phyloP scores from a whole-genome alignment of 164 flowering plant species.

The Dillenia suffruticosa region DNA sequence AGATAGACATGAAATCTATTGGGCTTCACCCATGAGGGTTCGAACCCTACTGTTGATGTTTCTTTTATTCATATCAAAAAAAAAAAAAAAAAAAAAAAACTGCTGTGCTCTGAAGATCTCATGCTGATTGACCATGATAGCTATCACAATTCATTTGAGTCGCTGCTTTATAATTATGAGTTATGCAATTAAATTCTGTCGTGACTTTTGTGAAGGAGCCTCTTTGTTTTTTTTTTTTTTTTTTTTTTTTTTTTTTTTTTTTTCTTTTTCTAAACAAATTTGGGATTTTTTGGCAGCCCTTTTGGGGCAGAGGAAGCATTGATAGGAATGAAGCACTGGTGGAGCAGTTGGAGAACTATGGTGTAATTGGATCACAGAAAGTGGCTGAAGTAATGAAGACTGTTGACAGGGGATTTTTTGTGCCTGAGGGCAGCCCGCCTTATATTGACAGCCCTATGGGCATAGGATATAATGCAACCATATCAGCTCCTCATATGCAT shows the following conservation, averaged over 20 bases:
- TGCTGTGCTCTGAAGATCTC: too few relatives aligned
- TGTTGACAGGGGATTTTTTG: conserved; percentile 82
- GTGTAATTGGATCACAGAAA: conserved; percentile 61
- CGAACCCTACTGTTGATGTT: too few relatives aligned
- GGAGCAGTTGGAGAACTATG: conserved; percentile 55
- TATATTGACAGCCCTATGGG: conserved; percentile 81
- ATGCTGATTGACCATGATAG: too few relatives aligned
- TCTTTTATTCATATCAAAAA: too few relatives aligned
- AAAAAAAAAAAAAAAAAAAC: too few relatives aligned
- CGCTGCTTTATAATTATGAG: neutral
- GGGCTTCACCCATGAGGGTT: too few relatives aligned
- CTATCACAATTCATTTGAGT: too few relatives aligned
- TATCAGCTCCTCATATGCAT: conserved; percentile 99
- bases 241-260: too few relatives aligned
- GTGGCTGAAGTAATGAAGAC: conserved; percentile 82
- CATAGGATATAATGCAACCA: conserved; percentile 94
- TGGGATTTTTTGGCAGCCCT: conserved; percentile 38
- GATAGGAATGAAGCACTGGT: conserved; percentile 62
- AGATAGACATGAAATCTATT: too few relatives aligned
- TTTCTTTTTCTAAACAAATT: neutral
- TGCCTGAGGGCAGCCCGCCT: conserved; percentile 58
- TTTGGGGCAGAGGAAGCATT: conserved; percentile 40
- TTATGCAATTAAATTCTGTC: neutral
- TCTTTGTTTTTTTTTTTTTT: too few relatives aligned
- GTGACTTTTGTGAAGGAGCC: neutral